phyloP scores from a whole-genome alignment of 768 basidiomycete species.

The Lentinula raphanica region DNA sequence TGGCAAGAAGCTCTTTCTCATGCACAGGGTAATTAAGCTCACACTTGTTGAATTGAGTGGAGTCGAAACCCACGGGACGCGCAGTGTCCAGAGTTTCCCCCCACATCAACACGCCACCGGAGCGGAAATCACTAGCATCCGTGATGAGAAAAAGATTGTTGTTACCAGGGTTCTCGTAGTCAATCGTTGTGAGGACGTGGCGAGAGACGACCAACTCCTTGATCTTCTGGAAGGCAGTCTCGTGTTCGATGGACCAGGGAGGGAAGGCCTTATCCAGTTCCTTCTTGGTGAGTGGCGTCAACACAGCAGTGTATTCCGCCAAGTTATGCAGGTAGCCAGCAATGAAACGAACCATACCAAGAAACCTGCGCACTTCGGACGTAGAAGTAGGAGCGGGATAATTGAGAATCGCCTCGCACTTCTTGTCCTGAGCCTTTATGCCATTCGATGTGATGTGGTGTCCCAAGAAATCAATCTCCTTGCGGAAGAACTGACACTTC shows the following conservation, averaged over 20 bases:
- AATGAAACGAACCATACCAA: slow-evolving; percentile 20
- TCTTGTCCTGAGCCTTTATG: slow-evolving; percentile 15
- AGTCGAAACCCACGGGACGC: slow-evolving; percentile 26
- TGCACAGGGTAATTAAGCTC: slow-evolving; percentile 23
- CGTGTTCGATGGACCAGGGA: slow-evolving; percentile 18
- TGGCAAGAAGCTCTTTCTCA: slow-evolving; percentile 27
- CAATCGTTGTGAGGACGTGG: slow-evolving; percentile 25
- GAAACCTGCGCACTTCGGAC: slow-evolving; percentile 14
- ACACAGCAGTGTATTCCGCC: slow-evolving; percentile 14
- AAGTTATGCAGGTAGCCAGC: slow-evolving; percentile 9
- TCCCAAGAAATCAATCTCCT: slow-evolving; percentile 14
- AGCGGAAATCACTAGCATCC: slow-evolving; percentile 23
- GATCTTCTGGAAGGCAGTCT: slow-evolving; percentile 22
- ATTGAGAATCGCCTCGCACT: slow-evolving; percentile 15
- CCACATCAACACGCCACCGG: slow-evolving; percentile 21
- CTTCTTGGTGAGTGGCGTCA: slow-evolving; percentile 16
- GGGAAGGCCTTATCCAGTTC: slow-evolving; percentile 13
- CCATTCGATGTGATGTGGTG: slow-evolving; percentile 19
- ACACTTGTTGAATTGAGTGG: slow-evolving; percentile 15
- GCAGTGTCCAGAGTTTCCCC: slow-evolving; percentile 21
- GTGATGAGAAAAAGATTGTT: slow-evolving; percentile 26
- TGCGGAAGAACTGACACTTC: slow-evolving; percentile 16
- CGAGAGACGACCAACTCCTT: slow-evolving; percentile 20
- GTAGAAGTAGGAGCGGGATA: slow-evolving; percentile 16
- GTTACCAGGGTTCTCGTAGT: slow-evolving; percentile 23